phyloP scores from a whole-genome alignment of 768 basidiomycete genomes.

The Boletus patriciae region DNA sequence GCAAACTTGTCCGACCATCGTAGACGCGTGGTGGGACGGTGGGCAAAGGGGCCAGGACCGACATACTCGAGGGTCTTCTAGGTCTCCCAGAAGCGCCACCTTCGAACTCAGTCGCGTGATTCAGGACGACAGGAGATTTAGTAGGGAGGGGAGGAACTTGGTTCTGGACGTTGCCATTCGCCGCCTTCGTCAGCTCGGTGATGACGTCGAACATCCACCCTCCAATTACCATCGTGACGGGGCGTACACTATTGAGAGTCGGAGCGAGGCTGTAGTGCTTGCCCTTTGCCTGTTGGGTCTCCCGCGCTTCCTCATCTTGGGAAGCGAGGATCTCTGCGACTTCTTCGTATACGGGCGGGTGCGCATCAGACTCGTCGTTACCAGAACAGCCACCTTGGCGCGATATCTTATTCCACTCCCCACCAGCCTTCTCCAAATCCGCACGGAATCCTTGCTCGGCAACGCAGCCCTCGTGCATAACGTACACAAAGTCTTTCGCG shows the following conservation, averaged over 20 bases:
- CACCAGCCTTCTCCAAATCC: conserved; percentile 65
- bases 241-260: conserved; percentile 42
- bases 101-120: conserved; percentile 21
- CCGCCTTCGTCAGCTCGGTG: conserved; percentile 54
- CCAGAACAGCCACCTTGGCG: conserved; percentile 56
- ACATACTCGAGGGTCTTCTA: conserved; percentile 33
- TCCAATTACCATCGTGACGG: conserved; percentile 52
- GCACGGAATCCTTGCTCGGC: conserved; percentile 85
- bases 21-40: conserved; percentile 32
- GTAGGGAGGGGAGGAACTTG: conserved; percentile 23
- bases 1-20: conserved; percentile 49
- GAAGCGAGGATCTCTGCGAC: conserved; percentile 51
- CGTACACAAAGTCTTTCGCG: conserved; percentile 83
- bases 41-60: conserved; percentile 39
- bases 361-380: conserved; percentile 35
- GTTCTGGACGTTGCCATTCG: neutral
- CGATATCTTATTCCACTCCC: conserved; percentile 76
- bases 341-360: conserved; percentile 35
- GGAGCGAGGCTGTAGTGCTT: conserved; percentile 46
- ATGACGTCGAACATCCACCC: conserved; percentile 87
- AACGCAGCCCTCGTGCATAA: conserved; percentile 76
- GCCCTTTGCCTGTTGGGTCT: conserved; percentile 25
- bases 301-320: conserved; percentile 40
- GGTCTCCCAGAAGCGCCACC: conserved; percentile 21
- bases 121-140: conserved; percentile 18